phyloP scores from a whole-genome alignment of 169 alveolate genomes.

The Cytauxzoon felis region DNA sequence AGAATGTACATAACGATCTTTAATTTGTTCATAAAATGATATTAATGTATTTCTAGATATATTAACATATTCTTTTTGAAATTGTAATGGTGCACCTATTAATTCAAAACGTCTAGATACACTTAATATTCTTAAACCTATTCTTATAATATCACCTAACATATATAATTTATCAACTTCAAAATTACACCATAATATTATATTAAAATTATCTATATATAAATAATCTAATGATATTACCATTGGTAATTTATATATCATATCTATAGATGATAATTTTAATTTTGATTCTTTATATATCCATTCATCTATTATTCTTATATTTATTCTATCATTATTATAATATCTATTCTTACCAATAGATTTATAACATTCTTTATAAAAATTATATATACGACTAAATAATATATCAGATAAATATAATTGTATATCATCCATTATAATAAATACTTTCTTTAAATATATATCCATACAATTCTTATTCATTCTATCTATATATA shows the following conservation, averaged over 20 bases:
- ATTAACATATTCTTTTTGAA: conserved; percentile 75
- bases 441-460: conserved; percentile 68
- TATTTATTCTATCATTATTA: conserved; percentile 33
- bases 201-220: conserved; percentile 71
- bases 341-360: too few relatives aligned
- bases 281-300: conserved; percentile 30
- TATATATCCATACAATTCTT: conserved; percentile 73
- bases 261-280: conserved; percentile 24
- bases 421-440: conserved; percentile 77
- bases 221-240: conserved; percentile 71
- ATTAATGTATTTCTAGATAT: conserved; percentile 70
- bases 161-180: conserved; percentile 76
- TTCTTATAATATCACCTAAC: conserved; percentile 78
- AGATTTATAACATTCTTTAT: conserved; percentile 54
- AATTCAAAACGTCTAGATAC: conserved; percentile 69
- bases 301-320: conserved; percentile 47
- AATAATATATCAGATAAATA: conserved; percentile 65
- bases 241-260: conserved; percentile 65
- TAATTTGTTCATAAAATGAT: conserved; percentile 74
- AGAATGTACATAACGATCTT: conserved; percentile 77
- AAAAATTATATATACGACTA: conserved; percentile 37
- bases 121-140: conserved; percentile 75
- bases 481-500: conserved; percentile 77
- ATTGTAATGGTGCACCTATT: conserved; percentile 81
- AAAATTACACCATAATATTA: conserved; percentile 79